These are phyloP conservation scores for Brettanomyces naardenensis DNA, from an alignment of 805 yeast species.

Conservation along the genomic window DNA sequence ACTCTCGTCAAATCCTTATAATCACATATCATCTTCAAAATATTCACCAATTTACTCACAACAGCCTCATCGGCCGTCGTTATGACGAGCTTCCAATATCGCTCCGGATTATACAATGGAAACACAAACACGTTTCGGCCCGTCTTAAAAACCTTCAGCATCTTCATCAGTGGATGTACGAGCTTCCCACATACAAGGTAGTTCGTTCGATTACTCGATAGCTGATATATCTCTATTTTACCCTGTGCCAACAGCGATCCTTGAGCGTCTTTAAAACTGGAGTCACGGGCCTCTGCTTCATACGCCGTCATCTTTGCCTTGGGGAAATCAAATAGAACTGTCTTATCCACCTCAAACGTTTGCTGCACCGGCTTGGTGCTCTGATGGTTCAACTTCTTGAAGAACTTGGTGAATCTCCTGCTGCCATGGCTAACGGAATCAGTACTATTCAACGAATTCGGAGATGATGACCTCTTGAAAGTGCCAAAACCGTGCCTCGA, in stretches of 20 bases:
- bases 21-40: slow-evolving; percentile 13
- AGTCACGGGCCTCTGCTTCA: not conserved
- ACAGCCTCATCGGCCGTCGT: slow-evolving; percentile 22
- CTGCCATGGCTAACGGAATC: too few relatives aligned
- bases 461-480: too few relatives aligned
- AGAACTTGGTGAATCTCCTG: not conserved
- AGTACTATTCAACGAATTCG: too few relatives aligned
- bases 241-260: slow-evolving; percentile 58
- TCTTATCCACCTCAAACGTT: slow-evolving; percentile 6
- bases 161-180: slow-evolving; percentile 68
- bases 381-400: slow-evolving; percentile 1
- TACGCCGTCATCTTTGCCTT: slow-evolving; percentile 5
- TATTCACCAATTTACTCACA: slow-evolving; percentile 22
- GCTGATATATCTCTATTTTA: slow-evolving; percentile 47
- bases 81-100: slow-evolving; percentile 52
- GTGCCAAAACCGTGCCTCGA: too few relatives aligned
- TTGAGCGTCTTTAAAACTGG: slow-evolving; percentile 3
- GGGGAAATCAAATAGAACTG: slow-evolving; percentile 2
- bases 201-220: slow-evolving; percentile 44
- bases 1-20: slow-evolving; percentile 6
- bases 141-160: slow-evolving; percentile 47
- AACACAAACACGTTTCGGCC: slow-evolving; percentile 43
- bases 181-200: slow-evolving; percentile 63
- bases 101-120: slow-evolving; percentile 64
- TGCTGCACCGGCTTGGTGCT: not conserved